Base-by-base conservation (phyloP, 2,329 filamentous ascomycete species). In the Cladosporium phlei region DNA sequence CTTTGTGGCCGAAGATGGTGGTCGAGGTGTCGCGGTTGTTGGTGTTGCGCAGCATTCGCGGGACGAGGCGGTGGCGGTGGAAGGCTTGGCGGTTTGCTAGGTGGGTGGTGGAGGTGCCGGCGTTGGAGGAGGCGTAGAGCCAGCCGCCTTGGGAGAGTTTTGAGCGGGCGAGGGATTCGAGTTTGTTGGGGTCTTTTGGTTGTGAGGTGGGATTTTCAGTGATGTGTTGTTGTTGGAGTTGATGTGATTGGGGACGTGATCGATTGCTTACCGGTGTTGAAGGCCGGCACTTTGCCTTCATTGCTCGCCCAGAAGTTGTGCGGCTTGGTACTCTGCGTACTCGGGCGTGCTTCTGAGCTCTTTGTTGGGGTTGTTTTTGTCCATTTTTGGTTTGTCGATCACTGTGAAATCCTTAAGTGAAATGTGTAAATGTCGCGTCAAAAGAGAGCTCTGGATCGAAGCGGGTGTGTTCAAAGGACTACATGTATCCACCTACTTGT, bases 81-180 rank as follows among this genome's bases (percentile, higher is more conserved):
- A 84, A 85, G 42, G 80, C 76, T 61, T 81, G 74, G 4, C 79
- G 73, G 60, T 83, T 84, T 17, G 75, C 76, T 1, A 72, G 66
- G 55, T 77, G 74, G 2, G 74, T 75, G 44, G 65, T 69, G 1
- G 74, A 78, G 49, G 72, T 69, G 12, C 77, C 75, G 2, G 76
- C 76, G 55, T 80, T 80, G 49, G 70, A 78, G 10, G 76, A 78
- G 21, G 76, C 73, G 51, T 80, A 80, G 59, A 71, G 72, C 76
- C 78, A 82, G 55, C 79, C 79, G 30, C 73, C 73, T 58, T 78
- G 66, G 14, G 73, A 76, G 29, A 84, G 69, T 27, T 72, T 76
- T 51, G 77, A 65, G 54, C 74, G 72, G 12, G 80, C 80, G 12
- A 73, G 67, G 37, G 75, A 69, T 62, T 83, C 78, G n/a, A 83